Evolutionary conservation across 805 yeast species (phyloP).

Genomic region (Lachancea quebecensis): DNA sequence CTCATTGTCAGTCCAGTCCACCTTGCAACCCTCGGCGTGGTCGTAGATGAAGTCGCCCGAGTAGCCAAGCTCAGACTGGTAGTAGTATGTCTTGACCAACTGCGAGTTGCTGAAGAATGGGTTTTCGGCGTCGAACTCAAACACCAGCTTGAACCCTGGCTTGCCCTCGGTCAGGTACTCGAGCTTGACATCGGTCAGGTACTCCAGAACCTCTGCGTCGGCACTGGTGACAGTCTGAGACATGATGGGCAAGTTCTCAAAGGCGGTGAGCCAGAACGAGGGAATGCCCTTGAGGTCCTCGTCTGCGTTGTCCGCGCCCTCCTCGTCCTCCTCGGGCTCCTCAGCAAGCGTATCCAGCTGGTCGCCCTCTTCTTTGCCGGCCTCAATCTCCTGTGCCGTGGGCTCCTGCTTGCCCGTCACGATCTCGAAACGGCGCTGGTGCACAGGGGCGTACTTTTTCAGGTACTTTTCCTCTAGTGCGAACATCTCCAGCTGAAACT

Average conservation of each 20-base stretch:
- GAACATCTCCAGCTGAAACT: conserved; percentile 83
- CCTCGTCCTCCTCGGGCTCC: conserved; percentile 35
- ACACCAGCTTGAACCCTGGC: conserved; percentile 85
- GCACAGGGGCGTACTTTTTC: conserved; percentile 67
- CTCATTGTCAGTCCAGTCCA: conserved; percentile 77
- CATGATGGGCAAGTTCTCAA: conserved; percentile 76
- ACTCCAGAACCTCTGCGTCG: conserved; percentile 75
- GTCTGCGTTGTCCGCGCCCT: conserved; percentile 39
- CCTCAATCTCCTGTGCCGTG: conserved; percentile 64
- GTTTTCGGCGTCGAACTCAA: conserved; percentile 66
- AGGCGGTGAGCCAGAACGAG: conserved; percentile 92
- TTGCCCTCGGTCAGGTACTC: conserved; percentile 54
- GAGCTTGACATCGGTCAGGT: conserved; percentile 63
- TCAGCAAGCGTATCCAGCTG: conserved; percentile 42
- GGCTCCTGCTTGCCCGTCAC: conserved; percentile 74
- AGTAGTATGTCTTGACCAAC: conserved; percentile 81
- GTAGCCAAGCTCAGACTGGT: conserved; percentile 89
- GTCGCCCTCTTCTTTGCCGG: conserved; percentile 66
- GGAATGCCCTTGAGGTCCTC: conserved; percentile 69
- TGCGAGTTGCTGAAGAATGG: conserved; percentile 67
- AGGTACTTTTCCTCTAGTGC: conserved; percentile 78
- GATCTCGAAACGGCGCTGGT: conserved; percentile 63
- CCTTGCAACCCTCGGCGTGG: conserved; percentile 83
- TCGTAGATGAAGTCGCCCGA: conserved; percentile 96
- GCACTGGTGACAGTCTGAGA: conserved; percentile 83